Percentiles rank a stretch among this genome's conserved stretches.
phyloP scores from a whole-genome alignment of 306 rosid genomes.

The Vicia faba region DNA sequence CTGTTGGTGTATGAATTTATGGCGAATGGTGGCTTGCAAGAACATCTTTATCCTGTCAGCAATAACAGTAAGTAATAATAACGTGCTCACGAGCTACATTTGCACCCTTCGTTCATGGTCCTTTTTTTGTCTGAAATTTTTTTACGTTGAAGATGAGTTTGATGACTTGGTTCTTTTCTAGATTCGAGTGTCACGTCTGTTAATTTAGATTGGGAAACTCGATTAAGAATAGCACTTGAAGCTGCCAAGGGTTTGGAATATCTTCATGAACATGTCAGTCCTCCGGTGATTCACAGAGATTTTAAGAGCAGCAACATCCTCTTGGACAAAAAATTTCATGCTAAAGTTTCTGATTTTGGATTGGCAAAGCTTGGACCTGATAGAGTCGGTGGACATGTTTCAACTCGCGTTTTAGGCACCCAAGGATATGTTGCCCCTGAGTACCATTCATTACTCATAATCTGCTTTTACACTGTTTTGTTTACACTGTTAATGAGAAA shows the following conservation, averaged over 20 bases:
- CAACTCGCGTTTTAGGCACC: slow-evolving; percentile 92
- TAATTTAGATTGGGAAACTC: slow-evolving; percentile 86
- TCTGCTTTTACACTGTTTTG: slow-evolving; percentile 25
- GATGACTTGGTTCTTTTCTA: slow-evolving; percentile 36
- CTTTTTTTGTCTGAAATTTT: not conserved
- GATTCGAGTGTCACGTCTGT: slow-evolving; percentile 52
- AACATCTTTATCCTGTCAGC: slow-evolving; percentile 79
- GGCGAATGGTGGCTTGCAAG: slow-evolving; percentile 90
- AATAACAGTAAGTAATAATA: slow-evolving; percentile 50
- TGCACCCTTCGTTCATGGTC: not conserved
- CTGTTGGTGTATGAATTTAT: slow-evolving; percentile 89
- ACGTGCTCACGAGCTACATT: not conserved
- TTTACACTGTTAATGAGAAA: not conserved
- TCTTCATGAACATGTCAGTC: slow-evolving; percentile 88
- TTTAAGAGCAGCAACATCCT: slow-evolving; percentile 96
- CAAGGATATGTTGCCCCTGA: slow-evolving; percentile 95
- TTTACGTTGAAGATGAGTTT: slow-evolving; percentile 29
- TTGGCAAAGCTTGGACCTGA: slow-evolving; percentile 91
- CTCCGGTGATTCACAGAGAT: slow-evolving; percentile 95
- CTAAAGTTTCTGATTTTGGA: slow-evolving; percentile 97
- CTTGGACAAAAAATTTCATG: slow-evolving; percentile 72
- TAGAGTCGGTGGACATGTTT: slow-evolving; percentile 93
- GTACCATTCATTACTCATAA: slow-evolving; percentile 50
- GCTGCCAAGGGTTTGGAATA: slow-evolving; percentile 96
- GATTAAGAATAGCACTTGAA: slow-evolving; percentile 87